Evolutionary conservation across 2,329 filamentous ascomycete species (phyloP), one percentile per base, ranked within the genome.

Genomic region (Neonectria punicea): DNA sequence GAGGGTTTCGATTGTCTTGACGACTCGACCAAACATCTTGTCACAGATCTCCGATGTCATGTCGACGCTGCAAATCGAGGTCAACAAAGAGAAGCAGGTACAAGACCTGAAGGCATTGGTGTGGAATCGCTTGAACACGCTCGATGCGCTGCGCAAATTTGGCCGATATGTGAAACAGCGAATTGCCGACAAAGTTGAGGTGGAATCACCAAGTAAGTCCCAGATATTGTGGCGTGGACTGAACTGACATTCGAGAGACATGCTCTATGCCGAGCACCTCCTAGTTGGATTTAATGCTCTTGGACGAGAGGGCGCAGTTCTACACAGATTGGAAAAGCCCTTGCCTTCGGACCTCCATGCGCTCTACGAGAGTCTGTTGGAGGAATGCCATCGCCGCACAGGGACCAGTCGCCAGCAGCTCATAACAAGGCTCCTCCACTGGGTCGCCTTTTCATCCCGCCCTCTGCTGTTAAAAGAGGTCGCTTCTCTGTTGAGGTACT

Each of bases 201-300:
- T 74, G 1, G 63, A 64, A 10, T 75, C 78, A 1, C 77, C 79
- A 7, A 76, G 77, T 79, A 67, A 67, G 77, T 65, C 1, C 4
- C 2, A 2, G 2, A 5, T 1, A 7, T n/a, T 44, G n/a, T 3
- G 8, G 13, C 3, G 5, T 5, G 1, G 2, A 22, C 11, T 10
- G 25, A 10, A 0, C 16, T 65, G 13, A 58, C 10, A 9, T 0
- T 46, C 10, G 5, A 25, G 46, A 79, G 77, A 75, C 22, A 74
- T 81, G 68, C 70, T 80, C 1, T 81, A 80, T 34, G 75, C 76
- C 0, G 75, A 80, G 25, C 77, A 80, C n/a, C 70, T 80, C 28
- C 69, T 81, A 0, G 46, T 65, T 7, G 67, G 75, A 0, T 64
- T 80, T 4, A 71, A 77, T 8, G 63, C 70, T 8, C 67, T 80